A percentile compares a stretch with the other conserved stretches of the same genome.
Conservation (phyloP, 805 yeast genomes). For the Yamadazyma olivae region DNA sequence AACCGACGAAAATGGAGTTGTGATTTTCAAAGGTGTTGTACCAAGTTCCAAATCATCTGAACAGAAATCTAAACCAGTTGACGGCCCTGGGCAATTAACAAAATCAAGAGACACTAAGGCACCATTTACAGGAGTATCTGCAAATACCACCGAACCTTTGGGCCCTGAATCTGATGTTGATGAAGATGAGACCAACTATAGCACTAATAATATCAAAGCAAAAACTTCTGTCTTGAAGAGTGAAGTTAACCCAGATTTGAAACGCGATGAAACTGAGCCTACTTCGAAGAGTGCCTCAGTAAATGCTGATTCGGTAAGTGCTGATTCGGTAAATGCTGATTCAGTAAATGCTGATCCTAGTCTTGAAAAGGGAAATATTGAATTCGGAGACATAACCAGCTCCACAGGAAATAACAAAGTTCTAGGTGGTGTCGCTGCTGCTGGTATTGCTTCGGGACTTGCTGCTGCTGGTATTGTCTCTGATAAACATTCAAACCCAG, state of each 20-base stretch:
- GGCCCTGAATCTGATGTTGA: not conserved
- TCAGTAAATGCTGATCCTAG: not conserved
- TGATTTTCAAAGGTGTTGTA: conserved; percentile 1
- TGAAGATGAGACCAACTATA: not conserved
- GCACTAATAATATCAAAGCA: not conserved
- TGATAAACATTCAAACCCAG: not conserved
- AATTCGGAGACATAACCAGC: no score
- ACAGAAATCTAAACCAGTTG: not conserved
- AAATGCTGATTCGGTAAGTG: not conserved
- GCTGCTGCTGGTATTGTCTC: not conserved
- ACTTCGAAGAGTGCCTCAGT: not conserved
- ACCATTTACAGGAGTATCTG: conserved; percentile 1
- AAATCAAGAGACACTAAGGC: not conserved
- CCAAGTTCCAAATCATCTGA: no score
- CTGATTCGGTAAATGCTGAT: conserved; percentile 2
- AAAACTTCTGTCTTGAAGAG: not conserved
- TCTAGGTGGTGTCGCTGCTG: conserved; percentile 3
- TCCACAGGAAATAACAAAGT: no score
- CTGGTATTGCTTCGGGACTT: conserved; percentile 3
- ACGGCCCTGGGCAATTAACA: not conserved
- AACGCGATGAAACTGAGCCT: not conserved
- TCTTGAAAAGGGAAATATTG: no score
- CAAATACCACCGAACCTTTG: conserved; percentile 6
- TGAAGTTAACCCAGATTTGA: not conserved
- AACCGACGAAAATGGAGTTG: conserved; percentile 23